Percentiles rank a stretch among this genome's conserved stretches.
Conservation (phyloP, 306 rosid species). For the Sicyos edulis region DNA sequence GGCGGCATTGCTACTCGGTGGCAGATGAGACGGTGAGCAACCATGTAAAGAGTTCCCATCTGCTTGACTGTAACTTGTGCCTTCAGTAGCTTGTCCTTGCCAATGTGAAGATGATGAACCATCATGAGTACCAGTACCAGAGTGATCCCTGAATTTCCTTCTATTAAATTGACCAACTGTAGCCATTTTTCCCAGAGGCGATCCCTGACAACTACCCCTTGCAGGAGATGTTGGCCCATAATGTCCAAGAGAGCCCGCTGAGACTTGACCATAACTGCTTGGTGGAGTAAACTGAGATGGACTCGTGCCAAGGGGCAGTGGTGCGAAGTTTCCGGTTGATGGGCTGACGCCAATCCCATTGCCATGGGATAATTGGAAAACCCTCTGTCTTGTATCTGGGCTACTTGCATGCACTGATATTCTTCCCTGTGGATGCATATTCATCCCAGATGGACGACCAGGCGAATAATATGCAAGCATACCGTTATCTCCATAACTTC, state of each 20-base stretch:
- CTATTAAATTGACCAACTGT: constrained; percentile 79
- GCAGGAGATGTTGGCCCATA: constrained; percentile 97
- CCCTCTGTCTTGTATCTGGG: constrained; percentile 89
- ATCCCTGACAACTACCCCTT: constrained; percentile 89
- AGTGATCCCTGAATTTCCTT: constrained; percentile 76
- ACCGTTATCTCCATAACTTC: constrained; percentile 85
- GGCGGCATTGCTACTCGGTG: constrained; percentile 45
- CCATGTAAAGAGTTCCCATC: constrained; percentile 70
- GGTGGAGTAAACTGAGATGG: constrained; percentile 99
- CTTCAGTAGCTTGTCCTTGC: constrained; percentile 66
- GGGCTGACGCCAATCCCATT: constrained; percentile 87
- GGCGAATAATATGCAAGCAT: constrained; percentile 90
- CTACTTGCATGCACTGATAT: constrained; percentile 81
- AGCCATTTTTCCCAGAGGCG: constrained; percentile 85
- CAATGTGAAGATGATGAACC: constrained; percentile 57
- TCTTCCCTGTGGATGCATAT: constrained; percentile 64
- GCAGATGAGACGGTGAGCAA: constrained; percentile 64
- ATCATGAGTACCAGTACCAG: constrained; percentile 79
- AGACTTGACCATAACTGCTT: constrained; percentile 66
- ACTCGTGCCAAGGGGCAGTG: constrained; percentile 95
- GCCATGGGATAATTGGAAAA: constrained; percentile 60
- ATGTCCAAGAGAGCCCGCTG: constrained; percentile 78
- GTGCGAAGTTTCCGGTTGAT: constrained; percentile 81
- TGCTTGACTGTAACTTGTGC: constrained; percentile 41
- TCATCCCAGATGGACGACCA: constrained; percentile 77